Conservation (phyloP, 2,329 filamentous ascomycete species). For the Xylariaceae sp. region DNA sequence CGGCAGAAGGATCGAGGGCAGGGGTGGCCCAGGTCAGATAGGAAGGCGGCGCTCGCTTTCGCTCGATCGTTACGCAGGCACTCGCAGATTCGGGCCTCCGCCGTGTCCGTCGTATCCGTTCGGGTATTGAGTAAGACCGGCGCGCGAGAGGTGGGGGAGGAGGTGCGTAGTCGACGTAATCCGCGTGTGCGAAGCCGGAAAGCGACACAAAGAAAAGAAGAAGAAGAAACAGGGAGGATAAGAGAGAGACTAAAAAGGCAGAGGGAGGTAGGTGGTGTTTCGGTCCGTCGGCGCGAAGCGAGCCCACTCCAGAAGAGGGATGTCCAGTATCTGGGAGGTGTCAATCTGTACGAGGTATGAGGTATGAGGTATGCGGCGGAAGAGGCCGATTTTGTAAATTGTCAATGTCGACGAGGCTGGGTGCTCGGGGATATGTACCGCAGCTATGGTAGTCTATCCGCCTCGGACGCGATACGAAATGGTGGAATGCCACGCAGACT, state of each 20-base stretch:
- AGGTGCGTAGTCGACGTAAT: too few species aligned
- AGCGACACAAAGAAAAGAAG: neutral
- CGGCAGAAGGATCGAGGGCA: slow-evolving; percentile 7
- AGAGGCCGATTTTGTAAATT: too few species aligned
- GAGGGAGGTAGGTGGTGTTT: too few species aligned
- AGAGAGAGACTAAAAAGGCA: too few species aligned
- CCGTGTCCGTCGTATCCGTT: neutral
- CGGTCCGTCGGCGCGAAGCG: slow-evolving; percentile 2
- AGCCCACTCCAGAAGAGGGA: slow-evolving; percentile 4
- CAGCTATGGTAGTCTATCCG: slow-evolving; percentile 12
- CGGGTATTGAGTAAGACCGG: too few species aligned
- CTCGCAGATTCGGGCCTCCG: too few species aligned
- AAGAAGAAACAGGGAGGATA: neutral
- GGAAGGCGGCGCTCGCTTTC: slow-evolving; percentile 1
- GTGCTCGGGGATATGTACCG: slow-evolving; percentile 10
- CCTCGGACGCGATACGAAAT: slow-evolving; percentile 22
- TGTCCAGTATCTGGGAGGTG: too few species aligned
- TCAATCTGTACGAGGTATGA: too few species aligned
- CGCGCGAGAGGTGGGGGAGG: too few species aligned
- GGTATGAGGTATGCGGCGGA: too few species aligned
- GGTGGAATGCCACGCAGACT: slow-evolving; percentile 21
- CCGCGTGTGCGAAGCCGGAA: too few species aligned
- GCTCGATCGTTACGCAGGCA: slow-evolving; percentile 1
- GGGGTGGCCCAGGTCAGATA: slow-evolving; percentile 12
- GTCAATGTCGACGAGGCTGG: too few species aligned